Evolutionary conservation across 2,329 filamentous ascomycete genomes (phyloP).

Genomic region (Aspergillus neotritici): DNA sequence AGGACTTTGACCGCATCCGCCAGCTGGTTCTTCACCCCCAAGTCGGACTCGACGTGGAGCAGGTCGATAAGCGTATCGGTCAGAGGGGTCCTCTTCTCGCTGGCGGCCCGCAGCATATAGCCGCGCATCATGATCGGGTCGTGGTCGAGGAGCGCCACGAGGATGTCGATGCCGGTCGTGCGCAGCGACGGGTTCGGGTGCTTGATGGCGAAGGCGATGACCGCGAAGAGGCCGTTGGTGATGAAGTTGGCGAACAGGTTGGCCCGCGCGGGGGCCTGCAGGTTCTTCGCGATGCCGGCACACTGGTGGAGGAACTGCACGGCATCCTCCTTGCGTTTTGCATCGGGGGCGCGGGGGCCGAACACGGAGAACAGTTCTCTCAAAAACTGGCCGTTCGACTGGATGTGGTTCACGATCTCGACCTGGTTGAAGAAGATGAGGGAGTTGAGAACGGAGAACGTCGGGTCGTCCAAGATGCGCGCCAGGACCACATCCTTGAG

Average conservation of each 20-base stretch:
- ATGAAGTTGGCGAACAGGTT: constrained; percentile 88
- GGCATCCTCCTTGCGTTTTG: constrained; percentile 80
- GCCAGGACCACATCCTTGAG: constrained; percentile 97
- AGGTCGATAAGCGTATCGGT: constrained; percentile 92
- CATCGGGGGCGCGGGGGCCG: constrained; percentile 55
- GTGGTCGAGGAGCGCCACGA: constrained; percentile 92
- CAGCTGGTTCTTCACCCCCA: constrained; percentile 92
- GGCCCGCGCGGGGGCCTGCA: constrained; percentile 76
- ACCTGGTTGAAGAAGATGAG: constrained; percentile 99
- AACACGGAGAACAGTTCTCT: constrained; percentile 87
- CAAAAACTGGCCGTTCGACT: constrained; percentile 70
- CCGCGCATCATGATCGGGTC: constrained; percentile 90
- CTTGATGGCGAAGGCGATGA: constrained; percentile 86
- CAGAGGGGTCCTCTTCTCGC: constrained; percentile 75
- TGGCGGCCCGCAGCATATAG: constrained; percentile 86
- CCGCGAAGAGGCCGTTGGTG: constrained; percentile 74
- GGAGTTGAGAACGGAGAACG: constrained; percentile 94
- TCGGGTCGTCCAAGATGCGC: constrained; percentile 92
- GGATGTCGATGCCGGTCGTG: constrained; percentile 86
- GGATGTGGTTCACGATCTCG: constrained; percentile 93
- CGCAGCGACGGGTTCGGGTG: constrained; percentile 78
- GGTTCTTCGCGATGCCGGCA: constrained; percentile 86
- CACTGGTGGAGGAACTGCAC: constrained; percentile 97
- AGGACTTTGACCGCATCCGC: constrained; percentile 93
- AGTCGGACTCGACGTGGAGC: constrained; percentile 80